Evolutionary conservation across 352 stramenopile species (phyloP).

Genomic region (Phytophthora europaea): DNA sequence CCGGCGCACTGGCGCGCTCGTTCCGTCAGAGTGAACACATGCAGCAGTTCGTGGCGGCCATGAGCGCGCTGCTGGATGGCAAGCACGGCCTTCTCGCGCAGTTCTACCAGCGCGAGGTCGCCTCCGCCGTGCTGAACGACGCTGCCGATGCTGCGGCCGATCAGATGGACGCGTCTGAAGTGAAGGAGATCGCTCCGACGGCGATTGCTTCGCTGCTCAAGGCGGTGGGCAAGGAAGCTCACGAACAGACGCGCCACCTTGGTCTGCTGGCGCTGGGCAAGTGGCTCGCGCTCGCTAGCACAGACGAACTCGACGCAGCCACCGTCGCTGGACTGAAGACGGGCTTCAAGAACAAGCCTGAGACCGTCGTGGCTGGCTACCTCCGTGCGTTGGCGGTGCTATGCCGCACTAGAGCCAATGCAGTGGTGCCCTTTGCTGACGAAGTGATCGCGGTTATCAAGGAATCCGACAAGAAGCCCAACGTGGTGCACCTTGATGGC

Average conservation of each 20-base stretch:
- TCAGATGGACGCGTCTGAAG: slow-evolving; percentile 43
- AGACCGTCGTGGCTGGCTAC: slow-evolving; percentile 75
- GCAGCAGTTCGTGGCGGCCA: slow-evolving; percentile 59
- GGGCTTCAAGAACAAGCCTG: slow-evolving; percentile 79
- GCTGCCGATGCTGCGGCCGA: slow-evolving; percentile 48
- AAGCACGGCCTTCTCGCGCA: slow-evolving; percentile 90
- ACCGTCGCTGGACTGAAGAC: slow-evolving; percentile 55
- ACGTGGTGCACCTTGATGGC: slow-evolving; percentile 79
- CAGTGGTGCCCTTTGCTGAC: slow-evolving; percentile 47
- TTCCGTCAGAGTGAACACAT: slow-evolving; percentile 69
- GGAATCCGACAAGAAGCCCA: slow-evolving; percentile 83
- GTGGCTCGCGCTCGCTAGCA: slow-evolving; percentile 69
- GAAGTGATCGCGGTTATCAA: slow-evolving; percentile 68
- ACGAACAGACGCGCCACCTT: slow-evolving; percentile 83
- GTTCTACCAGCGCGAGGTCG: slow-evolving; percentile 88
- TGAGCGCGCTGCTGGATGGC: slow-evolving; percentile 75
- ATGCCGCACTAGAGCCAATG: slow-evolving; percentile 38
- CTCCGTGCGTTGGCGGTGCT: slow-evolving; percentile 67
- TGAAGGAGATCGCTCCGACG: slow-evolving; percentile 51
- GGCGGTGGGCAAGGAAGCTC: slow-evolving; percentile 83
- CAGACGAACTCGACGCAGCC: slow-evolving; percentile 56
- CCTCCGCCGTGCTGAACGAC: slow-evolving; percentile 73
- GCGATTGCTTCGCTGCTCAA: slow-evolving; percentile 73
- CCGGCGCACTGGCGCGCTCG: slow-evolving; percentile 55
- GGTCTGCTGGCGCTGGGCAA: slow-evolving; percentile 79